Evolutionary conservation across 306 rosid genomes (phyloP).

Genomic region (Citrullus colocynthis): DNA sequence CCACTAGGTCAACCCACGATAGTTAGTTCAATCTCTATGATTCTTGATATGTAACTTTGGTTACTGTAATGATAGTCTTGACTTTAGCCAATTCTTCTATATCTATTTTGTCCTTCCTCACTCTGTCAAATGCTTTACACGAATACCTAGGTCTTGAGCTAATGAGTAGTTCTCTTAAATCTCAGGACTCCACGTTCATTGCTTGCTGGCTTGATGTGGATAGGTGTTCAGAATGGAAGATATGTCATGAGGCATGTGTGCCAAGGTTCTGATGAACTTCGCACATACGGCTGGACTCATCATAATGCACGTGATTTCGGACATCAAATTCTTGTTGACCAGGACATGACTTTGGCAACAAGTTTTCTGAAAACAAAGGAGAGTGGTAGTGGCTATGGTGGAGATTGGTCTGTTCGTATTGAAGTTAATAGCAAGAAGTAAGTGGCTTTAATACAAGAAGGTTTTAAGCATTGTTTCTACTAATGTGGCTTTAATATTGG

Average conservation of each 20-base stretch:
- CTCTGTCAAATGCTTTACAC: neutral
- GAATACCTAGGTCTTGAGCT: neutral
- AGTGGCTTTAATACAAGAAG: constrained; percentile 7
- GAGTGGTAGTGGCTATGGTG: constrained; percentile 83
- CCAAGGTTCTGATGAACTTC: constrained; percentile 61
- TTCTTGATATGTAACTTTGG: neutral
- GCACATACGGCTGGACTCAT: constrained; percentile 72
- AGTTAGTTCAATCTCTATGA: neutral
- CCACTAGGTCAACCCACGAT: no score
- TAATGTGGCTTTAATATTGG: neutral
- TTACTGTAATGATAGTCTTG: neutral
- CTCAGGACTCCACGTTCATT: constrained; percentile 78
- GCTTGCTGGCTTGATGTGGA: constrained; percentile 94
- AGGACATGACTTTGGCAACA: constrained; percentile 51
- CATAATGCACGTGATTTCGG: constrained; percentile 86
- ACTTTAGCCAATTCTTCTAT: neutral
- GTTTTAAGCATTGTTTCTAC: neutral
- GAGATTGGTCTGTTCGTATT: constrained; percentile 84
- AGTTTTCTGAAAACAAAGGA: constrained; percentile 70
- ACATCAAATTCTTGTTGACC: constrained; percentile 69
- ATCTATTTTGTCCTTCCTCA: neutral
- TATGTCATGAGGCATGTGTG: constrained; percentile 45
- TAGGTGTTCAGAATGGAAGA: constrained; percentile 60
- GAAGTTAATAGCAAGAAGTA: constrained; percentile 44
- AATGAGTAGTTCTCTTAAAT: constrained; percentile 6